phyloP scores from a whole-genome alignment of 192 early-diverging fungal species.

The Backusella sp. region DNA sequence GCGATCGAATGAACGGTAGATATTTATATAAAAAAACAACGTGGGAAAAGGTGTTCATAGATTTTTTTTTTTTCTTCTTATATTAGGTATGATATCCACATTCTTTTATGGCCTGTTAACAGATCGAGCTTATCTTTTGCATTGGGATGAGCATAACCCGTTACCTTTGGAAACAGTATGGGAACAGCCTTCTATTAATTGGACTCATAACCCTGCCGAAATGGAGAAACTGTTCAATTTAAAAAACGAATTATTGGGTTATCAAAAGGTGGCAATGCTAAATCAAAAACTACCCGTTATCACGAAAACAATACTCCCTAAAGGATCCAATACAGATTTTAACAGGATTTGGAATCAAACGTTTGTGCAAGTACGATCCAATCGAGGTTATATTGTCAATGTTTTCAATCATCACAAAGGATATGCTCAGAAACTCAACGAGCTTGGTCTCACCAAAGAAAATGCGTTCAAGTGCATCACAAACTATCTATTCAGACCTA shows the following conservation, averaged over 20 bases:
- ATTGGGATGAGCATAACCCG: slow-evolving; percentile 40
- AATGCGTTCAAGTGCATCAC: slow-evolving; percentile 44
- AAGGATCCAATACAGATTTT: slow-evolving; percentile 32
- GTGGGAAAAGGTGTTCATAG: neutral
- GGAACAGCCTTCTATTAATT: slow-evolving; percentile 40
- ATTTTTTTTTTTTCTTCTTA: neutral
- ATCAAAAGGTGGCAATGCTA: slow-evolving; percentile 22
- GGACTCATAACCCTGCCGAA: slow-evolving; percentile 33
- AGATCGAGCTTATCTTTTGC: slow-evolving; percentile 37
- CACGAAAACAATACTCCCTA: slow-evolving; percentile 23
- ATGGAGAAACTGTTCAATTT: slow-evolving; percentile 22
- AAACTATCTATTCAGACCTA: slow-evolving; percentile 42
- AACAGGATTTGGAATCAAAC: slow-evolving; percentile 30
- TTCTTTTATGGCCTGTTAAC: slow-evolving; percentile 43
- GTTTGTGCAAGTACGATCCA: slow-evolving; percentile 39
- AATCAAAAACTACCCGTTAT: slow-evolving; percentile 31
- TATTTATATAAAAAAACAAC: neutral
- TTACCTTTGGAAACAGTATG: slow-evolving; percentile 41
- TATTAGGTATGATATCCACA: slow-evolving; percentile 47
- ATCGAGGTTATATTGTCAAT: slow-evolving; percentile 40
- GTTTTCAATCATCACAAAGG: slow-evolving; percentile 31
- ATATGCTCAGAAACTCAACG: slow-evolving; percentile 26
- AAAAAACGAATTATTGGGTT: slow-evolving; percentile 11
- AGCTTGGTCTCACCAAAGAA: slow-evolving; percentile 37
- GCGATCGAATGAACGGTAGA: slow-evolving; percentile 45